phyloP scores from a whole-genome alignment of 805 yeast genomes.

The Candida boleticola region DNA sequence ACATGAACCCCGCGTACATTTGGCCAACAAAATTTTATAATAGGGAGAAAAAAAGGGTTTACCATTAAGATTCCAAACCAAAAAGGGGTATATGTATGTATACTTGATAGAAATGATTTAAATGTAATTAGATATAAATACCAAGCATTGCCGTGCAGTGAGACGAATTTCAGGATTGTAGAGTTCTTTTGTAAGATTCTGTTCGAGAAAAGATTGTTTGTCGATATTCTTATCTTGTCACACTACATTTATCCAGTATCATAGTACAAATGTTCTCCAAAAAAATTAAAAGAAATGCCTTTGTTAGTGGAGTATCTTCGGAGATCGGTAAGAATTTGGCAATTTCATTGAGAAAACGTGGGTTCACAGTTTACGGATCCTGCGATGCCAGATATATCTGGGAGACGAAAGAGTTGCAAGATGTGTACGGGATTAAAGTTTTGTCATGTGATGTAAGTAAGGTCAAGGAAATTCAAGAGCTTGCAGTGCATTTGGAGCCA shows the following conservation, averaged over 20 bases:
- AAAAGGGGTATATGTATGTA: neutral
- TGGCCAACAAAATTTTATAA: neutral
- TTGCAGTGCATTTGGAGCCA: slow-evolving; percentile 11
- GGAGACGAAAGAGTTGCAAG: slow-evolving; percentile 11
- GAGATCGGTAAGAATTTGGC: slow-evolving; percentile 26
- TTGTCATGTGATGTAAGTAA: slow-evolving; percentile 36
- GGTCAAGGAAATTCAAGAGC: slow-evolving; percentile 21
- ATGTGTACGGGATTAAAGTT: slow-evolving; percentile 27
- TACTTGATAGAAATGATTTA: too few species aligned
- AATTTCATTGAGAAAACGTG: slow-evolving; percentile 17
- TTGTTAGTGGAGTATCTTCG: slow-evolving; percentile 24
- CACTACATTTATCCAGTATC: too few species aligned
- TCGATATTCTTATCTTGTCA: too few species aligned
- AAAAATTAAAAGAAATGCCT: slow-evolving; percentile 11
- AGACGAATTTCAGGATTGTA: too few species aligned
- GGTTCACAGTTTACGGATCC: slow-evolving; percentile 18
- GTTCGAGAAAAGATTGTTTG: too few species aligned
- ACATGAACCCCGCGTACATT: neutral
- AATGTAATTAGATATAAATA: neutral
- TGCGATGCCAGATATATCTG: slow-evolving; percentile 12
- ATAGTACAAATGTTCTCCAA: neutral
- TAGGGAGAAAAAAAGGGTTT: neutral
- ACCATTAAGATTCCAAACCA: neutral
- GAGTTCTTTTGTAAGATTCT: too few species aligned
- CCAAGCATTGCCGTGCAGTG: too few species aligned